Percentiles rank a stretch among this genome's conserved stretches.
Evolutionary conservation across 2,329 filamentous ascomycete species (phyloP).

Genomic region (Cladophialophora bantiana): DNA sequence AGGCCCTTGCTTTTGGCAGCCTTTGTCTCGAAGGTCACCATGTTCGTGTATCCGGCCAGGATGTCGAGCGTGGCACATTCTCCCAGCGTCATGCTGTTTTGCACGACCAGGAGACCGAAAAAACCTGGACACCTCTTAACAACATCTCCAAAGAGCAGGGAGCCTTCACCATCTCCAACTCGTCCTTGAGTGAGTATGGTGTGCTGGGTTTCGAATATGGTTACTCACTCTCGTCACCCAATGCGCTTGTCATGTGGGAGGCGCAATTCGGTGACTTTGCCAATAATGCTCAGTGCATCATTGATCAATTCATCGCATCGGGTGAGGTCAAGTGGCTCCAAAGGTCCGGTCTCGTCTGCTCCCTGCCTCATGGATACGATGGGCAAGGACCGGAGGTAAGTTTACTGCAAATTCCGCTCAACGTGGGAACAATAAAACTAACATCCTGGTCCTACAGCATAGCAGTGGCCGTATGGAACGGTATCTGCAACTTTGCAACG

Average conservation of each 20-base stretch:
- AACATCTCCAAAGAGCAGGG: conserved; percentile 89
- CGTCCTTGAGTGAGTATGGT: conserved; percentile 77
- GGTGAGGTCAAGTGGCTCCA: conserved; percentile 99
- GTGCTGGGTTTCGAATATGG: conserved; percentile 96
- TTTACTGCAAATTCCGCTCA: not conserved
- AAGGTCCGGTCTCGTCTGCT: conserved; percentile 94
- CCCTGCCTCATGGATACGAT: conserved; percentile 95
- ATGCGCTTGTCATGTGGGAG: conserved; percentile 99
- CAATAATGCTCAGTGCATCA: conserved; percentile 99
- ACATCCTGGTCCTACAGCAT: conserved; percentile 8
- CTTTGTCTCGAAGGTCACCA: conserved; percentile 94
- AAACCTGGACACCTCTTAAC: conserved; percentile 90
- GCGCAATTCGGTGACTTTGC: conserved; percentile 99
- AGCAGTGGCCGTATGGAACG: conserved; percentile 82
- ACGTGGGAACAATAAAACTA: not conserved
- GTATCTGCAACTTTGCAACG: conserved; percentile 96
- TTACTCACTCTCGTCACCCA: conserved; percentile 95
- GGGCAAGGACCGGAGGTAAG: conserved; percentile 85
- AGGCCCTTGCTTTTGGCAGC: conserved; percentile 92
- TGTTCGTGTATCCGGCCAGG: conserved; percentile 96
- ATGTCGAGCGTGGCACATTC: conserved; percentile 99
- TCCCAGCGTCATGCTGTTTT: conserved; percentile 97
- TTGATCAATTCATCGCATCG: conserved; percentile 98
- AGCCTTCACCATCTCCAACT: conserved; percentile 96
- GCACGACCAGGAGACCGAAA: conserved; percentile 95